phyloP scores from a whole-genome alignment of 1,284 basidiomycete species.

The Malassezia equina region DNA sequence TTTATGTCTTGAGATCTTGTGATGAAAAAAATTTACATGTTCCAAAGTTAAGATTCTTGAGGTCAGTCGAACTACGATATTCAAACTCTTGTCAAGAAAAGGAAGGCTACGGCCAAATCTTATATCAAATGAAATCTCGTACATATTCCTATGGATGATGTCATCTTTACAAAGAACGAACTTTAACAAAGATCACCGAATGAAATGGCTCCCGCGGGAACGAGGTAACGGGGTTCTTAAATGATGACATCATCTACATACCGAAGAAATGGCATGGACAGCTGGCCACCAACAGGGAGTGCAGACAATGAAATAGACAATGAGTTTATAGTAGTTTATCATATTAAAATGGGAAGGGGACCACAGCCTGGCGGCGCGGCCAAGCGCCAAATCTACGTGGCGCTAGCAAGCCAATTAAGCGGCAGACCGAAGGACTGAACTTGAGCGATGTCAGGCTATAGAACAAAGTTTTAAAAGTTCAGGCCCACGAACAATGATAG shows the following conservation, averaged over 20 bases:
- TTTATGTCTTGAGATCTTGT: neutral
- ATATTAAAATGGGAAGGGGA: too few species aligned
- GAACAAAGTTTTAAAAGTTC: too few species aligned
- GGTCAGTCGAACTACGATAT: neutral
- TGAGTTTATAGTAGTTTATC: too few species aligned
- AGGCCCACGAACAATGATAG: too few species aligned
- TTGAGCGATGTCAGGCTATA: too few species aligned
- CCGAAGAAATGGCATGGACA: neutral
- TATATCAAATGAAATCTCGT: neutral
- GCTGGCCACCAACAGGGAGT: too few species aligned
- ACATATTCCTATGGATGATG: neutral
- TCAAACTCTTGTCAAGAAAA: neutral
- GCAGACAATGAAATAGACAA: too few species aligned
- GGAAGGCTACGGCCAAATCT: neutral
- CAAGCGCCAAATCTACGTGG: too few species aligned
- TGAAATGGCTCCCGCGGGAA: neutral
- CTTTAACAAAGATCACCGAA: neutral
- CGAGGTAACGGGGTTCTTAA: neutral
- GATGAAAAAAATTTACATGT: neutral
- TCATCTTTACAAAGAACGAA: neutral
- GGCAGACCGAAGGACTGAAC: too few species aligned
- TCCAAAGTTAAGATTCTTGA: too few species aligned
- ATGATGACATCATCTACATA: neutral
- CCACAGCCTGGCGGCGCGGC: too few species aligned
- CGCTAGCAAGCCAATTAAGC: too few species aligned